Percentiles rank a stretch among this genome's conserved stretches.
Evolutionary conservation across 352 stramenopile genomes (phyloP).

Genomic region (Phytophthora litchii): DNA sequence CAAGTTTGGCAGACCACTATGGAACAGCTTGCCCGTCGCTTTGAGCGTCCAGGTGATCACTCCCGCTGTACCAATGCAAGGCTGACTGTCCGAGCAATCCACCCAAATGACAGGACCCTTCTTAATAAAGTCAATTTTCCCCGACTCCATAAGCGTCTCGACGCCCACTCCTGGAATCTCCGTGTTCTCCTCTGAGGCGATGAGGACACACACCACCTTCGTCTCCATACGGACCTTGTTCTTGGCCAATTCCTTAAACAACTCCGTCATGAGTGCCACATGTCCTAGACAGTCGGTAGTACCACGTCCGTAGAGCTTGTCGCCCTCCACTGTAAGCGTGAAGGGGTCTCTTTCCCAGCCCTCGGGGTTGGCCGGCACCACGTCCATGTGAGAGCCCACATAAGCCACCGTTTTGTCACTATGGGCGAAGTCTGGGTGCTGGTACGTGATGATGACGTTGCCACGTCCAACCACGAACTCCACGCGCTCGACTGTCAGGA

Average conservation of each 20-base stretch:
- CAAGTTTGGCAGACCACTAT: constrained; percentile 87
- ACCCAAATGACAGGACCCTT: constrained; percentile 92
- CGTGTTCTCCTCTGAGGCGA: constrained; percentile 85
- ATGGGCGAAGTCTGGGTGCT: constrained; percentile 49
- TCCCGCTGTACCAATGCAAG: constrained; percentile 90
- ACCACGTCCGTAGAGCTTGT: constrained; percentile 91
- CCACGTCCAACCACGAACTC: constrained; percentile 82
- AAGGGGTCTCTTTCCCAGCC: constrained; percentile 90
- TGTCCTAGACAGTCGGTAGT: constrained; percentile 93
- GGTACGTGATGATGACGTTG: constrained; percentile 93
- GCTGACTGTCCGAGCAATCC: constrained; percentile 89
- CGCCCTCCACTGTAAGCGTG: constrained; percentile 83
- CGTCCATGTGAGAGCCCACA: constrained; percentile 91
- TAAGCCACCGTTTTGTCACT: constrained; percentile 81
- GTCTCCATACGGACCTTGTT: constrained; percentile 62
- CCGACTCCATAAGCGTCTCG: constrained; percentile 83
- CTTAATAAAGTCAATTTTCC: constrained; percentile 92
- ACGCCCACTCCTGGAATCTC: constrained; percentile 84
- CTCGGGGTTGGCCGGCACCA: constrained; percentile 91
- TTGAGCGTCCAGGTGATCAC: constrained; percentile 89
- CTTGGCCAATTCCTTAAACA: constrained; percentile 78
- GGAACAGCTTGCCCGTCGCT: constrained; percentile 90
- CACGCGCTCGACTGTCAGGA: constrained; percentile 70
- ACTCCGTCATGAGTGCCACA: constrained; percentile 89
- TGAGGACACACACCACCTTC: constrained; percentile 88